A percentile compares a stretch with the other conserved stretches of the same genome.
phyloP scores from a whole-genome alignment of 1,139 yeast genomes.

The Hansenula sp. region DNA sequence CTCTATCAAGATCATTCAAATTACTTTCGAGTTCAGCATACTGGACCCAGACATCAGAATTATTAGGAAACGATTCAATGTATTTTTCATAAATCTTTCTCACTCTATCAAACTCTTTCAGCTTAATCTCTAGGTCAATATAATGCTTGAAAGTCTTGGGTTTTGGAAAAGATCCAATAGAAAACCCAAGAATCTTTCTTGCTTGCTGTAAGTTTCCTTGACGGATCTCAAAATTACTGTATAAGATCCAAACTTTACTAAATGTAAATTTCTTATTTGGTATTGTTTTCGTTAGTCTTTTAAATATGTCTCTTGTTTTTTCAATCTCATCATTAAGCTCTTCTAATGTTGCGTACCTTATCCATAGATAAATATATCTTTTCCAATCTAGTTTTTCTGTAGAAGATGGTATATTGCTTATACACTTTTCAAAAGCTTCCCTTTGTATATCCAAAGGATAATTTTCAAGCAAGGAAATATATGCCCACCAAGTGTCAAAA shows the following conservation, averaged over 20 bases:
- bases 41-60: slow-evolving; percentile 44
- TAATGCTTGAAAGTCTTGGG: slow-evolving; percentile 57
- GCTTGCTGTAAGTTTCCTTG: slow-evolving; percentile 46
- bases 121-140: slow-evolving; percentile 42
- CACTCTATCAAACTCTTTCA: slow-evolving; percentile 78
- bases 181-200: slow-evolving; percentile 67
- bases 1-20: slow-evolving; percentile 67
- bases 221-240: slow-evolving; percentile 72
- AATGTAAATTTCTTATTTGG: slow-evolving; percentile 63
- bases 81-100: slow-evolving; percentile 67
- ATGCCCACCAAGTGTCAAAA: slow-evolving; percentile 82
- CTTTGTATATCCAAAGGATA: slow-evolving; percentile 26
- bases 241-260: slow-evolving; percentile 70
- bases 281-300: slow-evolving; percentile 40
- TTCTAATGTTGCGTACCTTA: slow-evolving; percentile 58
- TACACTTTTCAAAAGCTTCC: slow-evolving; percentile 43
- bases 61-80: slow-evolving; percentile 48
- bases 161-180: slow-evolving; percentile 66
- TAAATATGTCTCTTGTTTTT: slow-evolving; percentile 48
- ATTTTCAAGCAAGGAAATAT: slow-evolving; percentile 40
- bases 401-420: slow-evolving; percentile 32
- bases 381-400: slow-evolving; percentile 48
- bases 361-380: slow-evolving; percentile 67
- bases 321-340: slow-evolving; percentile 49
- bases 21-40: slow-evolving; percentile 67